phyloP scores from a whole-genome alignment of 192 early-diverging fungal genomes.

The Backusella tuberculispora region DNA sequence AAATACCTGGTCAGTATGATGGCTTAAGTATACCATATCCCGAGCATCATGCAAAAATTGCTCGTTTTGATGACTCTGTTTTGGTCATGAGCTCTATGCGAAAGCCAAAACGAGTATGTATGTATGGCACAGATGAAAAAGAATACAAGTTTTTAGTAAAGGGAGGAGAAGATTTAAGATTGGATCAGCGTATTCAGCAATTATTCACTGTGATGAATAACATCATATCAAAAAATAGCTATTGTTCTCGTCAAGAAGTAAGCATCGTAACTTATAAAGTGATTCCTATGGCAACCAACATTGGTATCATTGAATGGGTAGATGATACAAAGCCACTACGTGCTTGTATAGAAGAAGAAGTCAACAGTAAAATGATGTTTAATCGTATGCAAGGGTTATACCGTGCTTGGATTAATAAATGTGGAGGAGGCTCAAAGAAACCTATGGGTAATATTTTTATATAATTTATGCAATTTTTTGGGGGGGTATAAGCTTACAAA shows the following conservation, averaged over 20 bases:
- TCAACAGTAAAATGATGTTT: conserved; percentile 47
- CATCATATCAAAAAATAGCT: conserved; percentile 56
- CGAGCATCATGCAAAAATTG: conserved; percentile 60
- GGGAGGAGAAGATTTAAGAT: conserved; percentile 82
- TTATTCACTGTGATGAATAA: conserved; percentile 81
- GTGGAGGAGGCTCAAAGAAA: conserved; percentile 50
- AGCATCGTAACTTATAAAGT: conserved; percentile 74
- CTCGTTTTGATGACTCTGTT: conserved; percentile 63
- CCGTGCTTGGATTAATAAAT: conserved; percentile 40
- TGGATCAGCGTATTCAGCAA: conserved; percentile 81
- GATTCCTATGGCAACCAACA: conserved; percentile 57
- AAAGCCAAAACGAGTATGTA: conserved; percentile 70
- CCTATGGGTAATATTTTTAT: conserved; percentile 41
- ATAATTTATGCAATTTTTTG: background rate
- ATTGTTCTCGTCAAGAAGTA: conserved; percentile 60
- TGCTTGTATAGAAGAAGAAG: conserved; percentile 59
- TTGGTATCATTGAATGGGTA: conserved; percentile 83
- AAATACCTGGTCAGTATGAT: conserved; percentile 79
- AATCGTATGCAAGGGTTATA: conserved; percentile 48
- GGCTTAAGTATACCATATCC: conserved; percentile 58
- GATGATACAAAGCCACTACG: conserved; percentile 70
- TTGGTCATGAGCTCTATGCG: conserved; percentile 74
- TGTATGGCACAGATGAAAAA: conserved; percentile 75
- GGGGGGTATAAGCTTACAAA: conserved; percentile 2
- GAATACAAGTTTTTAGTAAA: conserved; percentile 78